Percentiles rank a stretch among this genome's conserved stretches.
These are phyloP conservation scores for Metarhizium brunneum DNA, from an alignment of 2,329 filamentous ascomycete genomes.

Conservation along the genomic window DNA sequence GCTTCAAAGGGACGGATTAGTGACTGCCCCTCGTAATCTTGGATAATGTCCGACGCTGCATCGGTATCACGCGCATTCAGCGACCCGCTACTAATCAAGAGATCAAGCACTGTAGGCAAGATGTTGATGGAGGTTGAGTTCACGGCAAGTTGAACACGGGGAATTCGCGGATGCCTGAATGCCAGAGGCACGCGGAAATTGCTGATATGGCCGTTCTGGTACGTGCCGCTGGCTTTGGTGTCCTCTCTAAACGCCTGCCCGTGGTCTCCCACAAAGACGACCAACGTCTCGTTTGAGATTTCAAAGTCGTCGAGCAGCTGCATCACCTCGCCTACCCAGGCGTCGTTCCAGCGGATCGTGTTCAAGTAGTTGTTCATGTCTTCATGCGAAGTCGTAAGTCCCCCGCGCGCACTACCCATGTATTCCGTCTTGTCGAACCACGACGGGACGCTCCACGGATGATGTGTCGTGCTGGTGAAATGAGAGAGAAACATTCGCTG, in stretches of 20 bases:
- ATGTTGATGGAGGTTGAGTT: constrained; percentile 18
- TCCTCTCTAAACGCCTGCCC: constrained; percentile 24
- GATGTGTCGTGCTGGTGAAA: constrained; percentile 24
- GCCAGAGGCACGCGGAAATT: constrained; percentile 25
- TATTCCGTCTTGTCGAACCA: background rate
- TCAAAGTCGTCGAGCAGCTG: constrained; percentile 20
- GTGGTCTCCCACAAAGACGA: constrained; percentile 23
- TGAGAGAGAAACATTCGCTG: constrained; percentile 23
- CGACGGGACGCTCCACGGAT: constrained; percentile 9
- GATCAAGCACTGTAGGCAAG: constrained; percentile 24
- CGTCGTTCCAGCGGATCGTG: constrained; percentile 20
- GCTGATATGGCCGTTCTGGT: constrained; percentile 22
- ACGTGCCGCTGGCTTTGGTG: constrained; percentile 17
- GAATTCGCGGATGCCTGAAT: constrained; percentile 25
- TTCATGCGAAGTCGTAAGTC: constrained; percentile 1
- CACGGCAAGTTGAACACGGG: constrained; percentile 19
- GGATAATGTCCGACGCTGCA: constrained; percentile 19
- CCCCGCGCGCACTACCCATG: background rate
- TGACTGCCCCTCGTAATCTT: constrained; percentile 26
- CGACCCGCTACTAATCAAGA: constrained; percentile 23
- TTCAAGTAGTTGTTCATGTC: constrained; percentile 24
- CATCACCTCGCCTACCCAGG: constrained; percentile 22
- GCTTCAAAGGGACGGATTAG: constrained; percentile 21
- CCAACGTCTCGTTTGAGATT: constrained; percentile 21
- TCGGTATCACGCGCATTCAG: constrained; percentile 14